Evolutionary conservation across 371 early-diverging fungal species (phyloP).

Genomic region (Entomophthora muscae): DNA sequence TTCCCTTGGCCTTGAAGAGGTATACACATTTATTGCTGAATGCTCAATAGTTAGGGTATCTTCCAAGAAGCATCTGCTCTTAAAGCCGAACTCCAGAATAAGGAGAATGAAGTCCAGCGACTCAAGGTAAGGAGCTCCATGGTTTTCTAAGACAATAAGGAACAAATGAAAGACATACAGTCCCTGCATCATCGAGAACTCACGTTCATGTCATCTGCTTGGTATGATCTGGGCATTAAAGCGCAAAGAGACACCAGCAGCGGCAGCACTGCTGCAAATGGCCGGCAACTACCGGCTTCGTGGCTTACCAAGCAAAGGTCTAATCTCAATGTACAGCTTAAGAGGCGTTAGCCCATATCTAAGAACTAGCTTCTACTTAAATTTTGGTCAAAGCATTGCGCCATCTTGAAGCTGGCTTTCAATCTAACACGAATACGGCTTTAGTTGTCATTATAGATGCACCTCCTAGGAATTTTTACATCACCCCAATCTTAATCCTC

Average conservation of each 20-base stretch:
- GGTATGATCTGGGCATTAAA: conserved; percentile 40
- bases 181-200: conserved; percentile 44
- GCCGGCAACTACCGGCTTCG: conserved; percentile 30
- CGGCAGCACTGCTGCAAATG: conserved; percentile 24
- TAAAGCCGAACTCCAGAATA: conserved; percentile 31
- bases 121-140: conserved; percentile 27
- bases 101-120: conserved; percentile 46
- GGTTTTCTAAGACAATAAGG: conserved; percentile 11
- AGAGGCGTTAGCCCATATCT: conserved; percentile 29
- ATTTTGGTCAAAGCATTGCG: too few species aligned
- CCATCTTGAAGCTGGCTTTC: too few species aligned
- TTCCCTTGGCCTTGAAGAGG: conserved; percentile 9
- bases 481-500: too few species aligned
- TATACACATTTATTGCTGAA: background rate
- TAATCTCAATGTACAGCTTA: conserved; percentile 32
- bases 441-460: too few species aligned
- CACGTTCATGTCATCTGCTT: conserved; percentile 51
- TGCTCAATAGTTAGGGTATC: conserved; percentile 2
- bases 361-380: too few species aligned
- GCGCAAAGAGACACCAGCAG: conserved; percentile 30
- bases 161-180: conserved; percentile 30
- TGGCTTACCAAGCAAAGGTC: conserved; percentile 56
- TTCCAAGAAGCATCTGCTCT: conserved; percentile 54
- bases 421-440: too few species aligned
- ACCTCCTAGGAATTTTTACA: too few species aligned